Percentiles rank a stretch among this genome's conserved stretches.
These are phyloP conservation scores for Malus hybrid DNA, from an alignment of 331 rosid species.

Conservation along the genomic window DNA sequence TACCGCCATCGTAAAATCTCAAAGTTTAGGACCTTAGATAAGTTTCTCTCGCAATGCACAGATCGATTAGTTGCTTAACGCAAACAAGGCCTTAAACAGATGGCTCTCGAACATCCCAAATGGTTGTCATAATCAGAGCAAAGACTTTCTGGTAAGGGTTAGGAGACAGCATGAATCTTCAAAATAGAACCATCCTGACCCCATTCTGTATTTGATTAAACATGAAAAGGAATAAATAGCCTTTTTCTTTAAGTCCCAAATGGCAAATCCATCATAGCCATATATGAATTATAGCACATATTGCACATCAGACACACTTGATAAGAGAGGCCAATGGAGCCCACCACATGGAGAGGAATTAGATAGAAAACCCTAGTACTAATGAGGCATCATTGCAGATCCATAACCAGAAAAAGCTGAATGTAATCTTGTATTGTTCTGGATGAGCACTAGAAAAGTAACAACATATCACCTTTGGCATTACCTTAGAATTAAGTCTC, in stretches of 20 bases:
- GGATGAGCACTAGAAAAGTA: neutral
- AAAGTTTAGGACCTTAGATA: neutral
- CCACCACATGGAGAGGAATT: conserved; percentile 11
- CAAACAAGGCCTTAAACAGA: conserved; percentile 22
- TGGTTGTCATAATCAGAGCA: conserved; percentile 51
- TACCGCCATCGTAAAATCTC: neutral
- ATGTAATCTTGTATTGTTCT: neutral
- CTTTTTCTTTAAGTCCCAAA: conserved; percentile 29
- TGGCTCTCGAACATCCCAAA: conserved; percentile 26
- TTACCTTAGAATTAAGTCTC: conserved; percentile 4
- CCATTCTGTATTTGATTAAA: conserved; percentile 52
- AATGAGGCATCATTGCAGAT: neutral
- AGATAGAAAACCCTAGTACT: neutral
- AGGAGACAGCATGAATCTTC: conserved; percentile 78
- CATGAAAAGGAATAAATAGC: conserved; percentile 35
- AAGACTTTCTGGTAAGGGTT: conserved; percentile 40
- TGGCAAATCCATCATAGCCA: conserved; percentile 32
- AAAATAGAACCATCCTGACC: conserved; percentile 50
- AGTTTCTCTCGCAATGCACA: neutral
- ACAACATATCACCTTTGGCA: conserved; percentile 2
- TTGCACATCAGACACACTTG: conserved; percentile 29
- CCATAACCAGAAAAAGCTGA: neutral
- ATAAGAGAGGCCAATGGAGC: conserved; percentile 24
- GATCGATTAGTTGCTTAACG: neutral
- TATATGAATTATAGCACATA: conserved; percentile 33